Evolutionary conservation across 75 land plant species (phyloP).

Genomic region (Selaginella moellendorffii): DNA sequence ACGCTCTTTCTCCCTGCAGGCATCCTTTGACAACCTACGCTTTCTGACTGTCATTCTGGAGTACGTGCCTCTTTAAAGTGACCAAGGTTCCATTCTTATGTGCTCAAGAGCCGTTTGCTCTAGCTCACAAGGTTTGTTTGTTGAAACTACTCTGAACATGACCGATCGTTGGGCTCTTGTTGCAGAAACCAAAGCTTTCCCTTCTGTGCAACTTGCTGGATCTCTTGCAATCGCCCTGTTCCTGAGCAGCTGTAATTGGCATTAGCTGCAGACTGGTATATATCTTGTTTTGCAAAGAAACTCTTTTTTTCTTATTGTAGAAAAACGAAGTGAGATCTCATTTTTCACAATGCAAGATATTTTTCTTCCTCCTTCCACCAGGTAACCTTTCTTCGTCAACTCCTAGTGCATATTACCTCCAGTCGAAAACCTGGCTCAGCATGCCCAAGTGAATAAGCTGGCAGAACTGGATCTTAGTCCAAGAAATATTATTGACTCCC

Average conservation of each 20-base stretch:
- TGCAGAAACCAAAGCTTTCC: constrained; percentile 49
- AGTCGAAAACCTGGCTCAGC: constrained; percentile 25
- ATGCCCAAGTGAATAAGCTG: constrained; percentile 22
- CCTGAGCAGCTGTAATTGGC: constrained; percentile 90
- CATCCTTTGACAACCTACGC: constrained; percentile 44
- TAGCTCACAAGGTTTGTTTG: constrained; percentile 48
- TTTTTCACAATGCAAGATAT: constrained; percentile 82
- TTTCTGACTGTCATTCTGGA: constrained; percentile 40
- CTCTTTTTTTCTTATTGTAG: constrained; percentile 16
- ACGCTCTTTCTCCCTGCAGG: constrained; percentile 22
- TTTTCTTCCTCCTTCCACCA: constrained; percentile 61
- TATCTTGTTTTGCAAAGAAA: not conserved
- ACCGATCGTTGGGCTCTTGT: not conserved
- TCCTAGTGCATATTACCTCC: constrained; percentile 8
- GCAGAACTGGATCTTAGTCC: constrained; percentile 27
- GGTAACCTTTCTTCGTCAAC: constrained; percentile 20
- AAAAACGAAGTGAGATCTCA: constrained; percentile 96
- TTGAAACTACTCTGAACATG: not conserved
- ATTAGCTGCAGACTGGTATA: constrained; percentile 78
- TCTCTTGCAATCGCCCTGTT: constrained; percentile 72
- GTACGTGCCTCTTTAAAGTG: constrained; percentile 33
- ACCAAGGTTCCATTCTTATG: not conserved
- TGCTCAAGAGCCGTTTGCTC: constrained; percentile 40
- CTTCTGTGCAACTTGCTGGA: constrained; percentile 83
- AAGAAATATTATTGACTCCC: constrained; percentile 23